phyloP scores from a whole-genome alignment of 1,284 basidiomycete genomes.

The Mrakiaceae sp. region DNA sequence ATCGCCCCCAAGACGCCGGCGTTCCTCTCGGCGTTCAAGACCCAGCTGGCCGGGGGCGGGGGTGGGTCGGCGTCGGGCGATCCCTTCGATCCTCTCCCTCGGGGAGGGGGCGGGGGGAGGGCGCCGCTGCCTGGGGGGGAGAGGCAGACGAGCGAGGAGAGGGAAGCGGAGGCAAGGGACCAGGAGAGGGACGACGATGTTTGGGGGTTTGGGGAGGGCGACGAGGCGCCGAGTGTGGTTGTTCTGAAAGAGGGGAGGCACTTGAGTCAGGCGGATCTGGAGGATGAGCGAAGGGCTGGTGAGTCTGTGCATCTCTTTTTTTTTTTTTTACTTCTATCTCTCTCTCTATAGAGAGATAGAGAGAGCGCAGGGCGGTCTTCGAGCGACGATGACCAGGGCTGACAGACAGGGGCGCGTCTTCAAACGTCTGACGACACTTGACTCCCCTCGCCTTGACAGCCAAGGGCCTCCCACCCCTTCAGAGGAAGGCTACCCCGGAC shows the following conservation, averaged over 20 bases:
- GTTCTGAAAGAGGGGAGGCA: slow-evolving; percentile 68
- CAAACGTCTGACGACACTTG: not conserved
- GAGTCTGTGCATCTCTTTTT: slow-evolving; percentile 19
- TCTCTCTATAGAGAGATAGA: too few species aligned
- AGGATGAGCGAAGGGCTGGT: slow-evolving; percentile 64
- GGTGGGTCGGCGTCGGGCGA: too few species aligned
- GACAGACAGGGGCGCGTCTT: not conserved
- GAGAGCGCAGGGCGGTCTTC: too few species aligned
- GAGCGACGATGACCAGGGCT: too few species aligned
- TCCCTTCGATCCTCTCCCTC: too few species aligned
- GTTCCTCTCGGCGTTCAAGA: slow-evolving; percentile 8
- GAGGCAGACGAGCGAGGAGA: slow-evolving; percentile 15
- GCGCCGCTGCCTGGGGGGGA: not conserved
- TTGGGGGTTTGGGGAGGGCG: slow-evolving; percentile 47
- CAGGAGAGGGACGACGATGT: slow-evolving; percentile 50
- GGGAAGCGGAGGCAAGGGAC: not conserved
- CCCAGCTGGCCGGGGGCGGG: slow-evolving; percentile 2
- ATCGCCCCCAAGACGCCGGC: slow-evolving; percentile 2
- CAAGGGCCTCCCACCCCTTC: slow-evolving; percentile 10
- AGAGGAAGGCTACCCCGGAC: not conserved
- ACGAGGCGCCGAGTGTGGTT: slow-evolving; percentile 67
- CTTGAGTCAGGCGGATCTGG: slow-evolving; percentile 54
- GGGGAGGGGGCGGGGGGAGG: not conserved
- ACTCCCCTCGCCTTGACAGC: not conserved
- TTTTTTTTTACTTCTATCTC: too few species aligned